Evolutionary conservation across 441 rosid genomes (phyloP).

Genomic region (Jatropha podagrica): DNA sequence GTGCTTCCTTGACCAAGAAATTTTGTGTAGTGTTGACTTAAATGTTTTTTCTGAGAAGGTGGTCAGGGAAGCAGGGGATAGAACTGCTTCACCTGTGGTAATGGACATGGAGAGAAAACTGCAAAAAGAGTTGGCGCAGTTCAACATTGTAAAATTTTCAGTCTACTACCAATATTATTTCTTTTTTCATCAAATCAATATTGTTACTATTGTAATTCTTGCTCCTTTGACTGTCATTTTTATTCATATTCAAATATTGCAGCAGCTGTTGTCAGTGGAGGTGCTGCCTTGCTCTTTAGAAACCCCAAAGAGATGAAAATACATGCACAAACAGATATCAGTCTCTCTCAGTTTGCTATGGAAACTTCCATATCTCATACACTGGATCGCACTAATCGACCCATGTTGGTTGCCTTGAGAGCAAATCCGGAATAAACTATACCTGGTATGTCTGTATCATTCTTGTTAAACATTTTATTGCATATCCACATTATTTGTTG

Average conservation of each 20-base stretch:
- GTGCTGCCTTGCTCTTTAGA: slow-evolving; percentile 7
- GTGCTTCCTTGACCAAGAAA: neutral
- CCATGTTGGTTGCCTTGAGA: neutral
- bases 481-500: neutral
- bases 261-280: slow-evolving; percentile 31
- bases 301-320: neutral
- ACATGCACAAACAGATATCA: neutral
- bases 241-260: slow-evolving; percentile 39
- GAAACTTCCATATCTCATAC: neutral
- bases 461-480: neutral
- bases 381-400: neutral
- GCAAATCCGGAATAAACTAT: neutral
- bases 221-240: slow-evolving; percentile 1
- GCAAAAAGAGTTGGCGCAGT: slow-evolving; percentile 44
- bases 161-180: neutral
- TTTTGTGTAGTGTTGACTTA: slow-evolving; percentile 15
- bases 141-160: slow-evolving; percentile 39
- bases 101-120: slow-evolving; percentile 30
- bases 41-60: slow-evolving; percentile 34
- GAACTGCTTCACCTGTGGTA: slow-evolving; percentile 12
- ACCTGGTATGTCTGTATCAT: neutral
- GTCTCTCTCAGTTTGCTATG: neutral
- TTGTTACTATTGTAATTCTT: slow-evolving; percentile 10
- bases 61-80: slow-evolving; percentile 29
- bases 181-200: neutral